phyloP scores from a whole-genome alignment of 1,139 yeast genomes.

The Suhomyces yuchorum region DNA sequence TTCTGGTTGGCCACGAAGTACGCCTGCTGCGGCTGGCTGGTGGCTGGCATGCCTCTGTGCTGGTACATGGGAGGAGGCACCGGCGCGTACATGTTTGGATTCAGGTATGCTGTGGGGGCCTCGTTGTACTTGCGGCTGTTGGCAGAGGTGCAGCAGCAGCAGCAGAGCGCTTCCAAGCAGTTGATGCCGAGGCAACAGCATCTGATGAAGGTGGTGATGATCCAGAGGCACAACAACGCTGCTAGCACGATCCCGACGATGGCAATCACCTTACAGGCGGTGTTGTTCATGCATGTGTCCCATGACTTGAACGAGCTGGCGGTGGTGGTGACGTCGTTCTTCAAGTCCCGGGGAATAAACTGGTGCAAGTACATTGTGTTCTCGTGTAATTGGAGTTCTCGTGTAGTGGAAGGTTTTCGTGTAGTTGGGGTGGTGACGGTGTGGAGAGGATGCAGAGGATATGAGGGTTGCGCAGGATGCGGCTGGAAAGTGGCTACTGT shows the following conservation, averaged over 20 bases:
- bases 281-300: conserved; percentile 82
- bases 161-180: conserved; percentile 49
- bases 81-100: conserved; percentile 43
- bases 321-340: conserved; percentile 37
- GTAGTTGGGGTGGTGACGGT: too few species aligned
- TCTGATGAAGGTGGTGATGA: conserved; percentile 42
- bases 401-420: too few species aligned
- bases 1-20: conserved; percentile 18
- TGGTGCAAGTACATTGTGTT: conserved; percentile 7
- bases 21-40: conserved; percentile 20
- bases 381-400: not conserved
- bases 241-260: conserved; percentile 74
- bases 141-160: conserved; percentile 46
- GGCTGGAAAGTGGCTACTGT: too few species aligned
- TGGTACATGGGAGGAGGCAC: conserved; percentile 26
- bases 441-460: too few species aligned
- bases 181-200: conserved; percentile 48
- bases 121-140: conserved; percentile 21
- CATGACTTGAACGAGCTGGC: conserved; percentile 64
- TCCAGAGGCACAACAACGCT: conserved; percentile 45
- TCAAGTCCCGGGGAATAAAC: conserved; percentile 12
- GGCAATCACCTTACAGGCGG: conserved; percentile 72
- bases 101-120: conserved; percentile 28
- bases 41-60: conserved; percentile 11
- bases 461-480: too few species aligned